A percentile compares a stretch with the other conserved stretches of the same genome.
Evolutionary conservation across 371 early-diverging fungal species (phyloP).

Genomic region (Mortierella sp.): DNA sequence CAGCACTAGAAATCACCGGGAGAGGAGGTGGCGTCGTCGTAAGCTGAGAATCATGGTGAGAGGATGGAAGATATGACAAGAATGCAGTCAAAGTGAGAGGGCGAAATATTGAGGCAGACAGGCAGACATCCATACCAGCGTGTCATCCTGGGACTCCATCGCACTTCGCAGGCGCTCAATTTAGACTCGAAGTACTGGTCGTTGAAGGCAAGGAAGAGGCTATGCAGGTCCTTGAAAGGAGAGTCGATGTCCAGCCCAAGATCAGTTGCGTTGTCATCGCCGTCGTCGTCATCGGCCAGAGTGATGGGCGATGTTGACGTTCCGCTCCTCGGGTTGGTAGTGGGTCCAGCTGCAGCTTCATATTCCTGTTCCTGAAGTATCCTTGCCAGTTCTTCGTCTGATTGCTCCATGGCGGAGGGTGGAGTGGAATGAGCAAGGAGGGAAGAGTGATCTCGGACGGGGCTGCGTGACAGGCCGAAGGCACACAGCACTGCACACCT

Average conservation of each 20-base stretch:
- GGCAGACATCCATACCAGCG: too few species aligned
- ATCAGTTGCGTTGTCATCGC: slow-evolving; percentile 14
- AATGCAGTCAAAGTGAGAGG: background rate
- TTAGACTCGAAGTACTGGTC: slow-evolving; percentile 63
- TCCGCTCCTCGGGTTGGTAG: background rate
- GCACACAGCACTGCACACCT: too few species aligned
- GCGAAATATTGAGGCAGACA: too few species aligned
- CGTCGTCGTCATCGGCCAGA: slow-evolving; percentile 16
- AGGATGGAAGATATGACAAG: background rate
- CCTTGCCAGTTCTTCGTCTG: slow-evolving; percentile 56
- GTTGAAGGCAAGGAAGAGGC: slow-evolving; percentile 66
- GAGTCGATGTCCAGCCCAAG: slow-evolving; percentile 40
- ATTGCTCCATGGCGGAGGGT: slow-evolving; percentile 21
- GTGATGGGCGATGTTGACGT: background rate
- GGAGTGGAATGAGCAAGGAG: background rate
- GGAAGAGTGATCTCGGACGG: background rate
- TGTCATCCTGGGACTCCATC: slow-evolving; percentile 73
- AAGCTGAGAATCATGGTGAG: background rate
- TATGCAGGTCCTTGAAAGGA: slow-evolving; percentile 59
- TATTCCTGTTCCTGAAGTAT: slow-evolving; percentile 55
- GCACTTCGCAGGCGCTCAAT: slow-evolving; percentile 66
- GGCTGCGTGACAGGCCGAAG: background rate
- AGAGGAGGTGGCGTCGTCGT: too few species aligned
- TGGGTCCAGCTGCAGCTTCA: slow-evolving; percentile 4
- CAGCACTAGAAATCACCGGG: slow-evolving; percentile 57